These are phyloP conservation scores for Phytophthora pluvialis DNA, from an alignment of 352 stramenopile species.

Conservation along the genomic window DNA sequence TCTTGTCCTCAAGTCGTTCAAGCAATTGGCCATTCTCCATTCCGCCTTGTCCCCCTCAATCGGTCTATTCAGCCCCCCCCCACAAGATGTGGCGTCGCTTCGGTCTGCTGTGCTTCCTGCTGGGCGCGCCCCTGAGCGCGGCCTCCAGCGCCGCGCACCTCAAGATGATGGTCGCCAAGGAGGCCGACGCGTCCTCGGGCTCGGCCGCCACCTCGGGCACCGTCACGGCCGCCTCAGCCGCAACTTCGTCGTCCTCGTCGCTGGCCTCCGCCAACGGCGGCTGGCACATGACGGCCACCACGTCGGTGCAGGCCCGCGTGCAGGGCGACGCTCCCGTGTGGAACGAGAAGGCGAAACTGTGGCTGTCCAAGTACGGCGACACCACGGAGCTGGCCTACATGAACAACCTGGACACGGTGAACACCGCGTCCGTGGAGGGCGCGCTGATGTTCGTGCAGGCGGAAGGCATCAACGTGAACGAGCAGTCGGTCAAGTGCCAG, in stretches of 20 bases:
- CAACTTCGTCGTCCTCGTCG: constrained; percentile 4
- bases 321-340: constrained; percentile 55
- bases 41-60: too few species aligned
- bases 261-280: constrained; percentile 12
- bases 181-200: background rate
- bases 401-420: constrained; percentile 62
- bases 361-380: constrained; percentile 47
- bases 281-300: constrained; percentile 44
- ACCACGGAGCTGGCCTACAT: constrained; percentile 48
- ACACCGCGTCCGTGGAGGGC: constrained; percentile 61
- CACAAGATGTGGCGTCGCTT: background rate
- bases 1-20: too few species aligned
- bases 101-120: constrained; percentile 5
- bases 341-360: constrained; percentile 40
- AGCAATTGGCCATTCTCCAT: too few species aligned
- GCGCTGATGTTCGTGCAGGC: constrained; percentile 75
- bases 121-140: constrained; percentile 7
- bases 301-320: constrained; percentile 55
- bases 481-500: constrained; percentile 46
- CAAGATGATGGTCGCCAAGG: constrained; percentile 10
- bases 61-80: too few species aligned
- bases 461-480: constrained; percentile 63
- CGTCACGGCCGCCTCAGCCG: constrained; percentile 8
- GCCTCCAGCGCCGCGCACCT: constrained; percentile 8
- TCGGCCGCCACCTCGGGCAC: constrained; percentile 1